Conservation (phyloP, 2,329 filamentous ascomycete species). For the Torrubiella hemipterigena region DNA sequence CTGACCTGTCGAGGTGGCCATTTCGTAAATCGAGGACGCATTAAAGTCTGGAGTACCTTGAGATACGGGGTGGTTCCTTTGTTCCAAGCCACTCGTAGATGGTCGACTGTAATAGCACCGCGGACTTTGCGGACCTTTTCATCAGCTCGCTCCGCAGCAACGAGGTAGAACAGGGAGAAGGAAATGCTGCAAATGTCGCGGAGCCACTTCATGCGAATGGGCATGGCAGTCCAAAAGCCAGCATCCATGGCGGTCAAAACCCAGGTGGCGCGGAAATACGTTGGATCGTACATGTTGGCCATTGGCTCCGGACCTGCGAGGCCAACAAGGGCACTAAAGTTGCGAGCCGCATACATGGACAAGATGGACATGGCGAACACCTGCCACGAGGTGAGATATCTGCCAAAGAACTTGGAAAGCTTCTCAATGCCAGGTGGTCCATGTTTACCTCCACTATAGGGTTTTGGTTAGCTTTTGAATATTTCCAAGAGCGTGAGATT, state of each 20-base stretch:
- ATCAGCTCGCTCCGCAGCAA: constrained; percentile 87
- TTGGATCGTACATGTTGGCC: constrained; percentile 82
- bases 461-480: constrained; percentile 9
- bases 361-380: constrained; percentile 77
- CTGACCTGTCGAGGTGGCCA: constrained; percentile 74
- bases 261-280: constrained; percentile 96
- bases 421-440: constrained; percentile 67
- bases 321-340: constrained; percentile 85
- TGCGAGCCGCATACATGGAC: constrained; percentile 81
- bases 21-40: constrained; percentile 67
- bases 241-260: constrained; percentile 88
- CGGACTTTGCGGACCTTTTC: constrained; percentile 92
- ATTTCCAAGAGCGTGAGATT: too few relatives aligned
- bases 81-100: constrained; percentile 88
- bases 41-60: constrained; percentile 54
- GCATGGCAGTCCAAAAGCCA: constrained; percentile 98
- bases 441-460: constrained; percentile 64
- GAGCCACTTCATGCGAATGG: constrained; percentile 65
- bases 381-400: constrained; percentile 76
- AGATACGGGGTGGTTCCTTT: constrained; percentile 86
- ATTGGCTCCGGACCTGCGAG: constrained; percentile 89
- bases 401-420: constrained; percentile 60
- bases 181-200: constrained; percentile 71
- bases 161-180: constrained; percentile 82
- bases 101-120: constrained; percentile 77